phyloP scores from a whole-genome alignment of 2,329 filamentous ascomycete species.

The Pleoardoris graminearum region DNA sequence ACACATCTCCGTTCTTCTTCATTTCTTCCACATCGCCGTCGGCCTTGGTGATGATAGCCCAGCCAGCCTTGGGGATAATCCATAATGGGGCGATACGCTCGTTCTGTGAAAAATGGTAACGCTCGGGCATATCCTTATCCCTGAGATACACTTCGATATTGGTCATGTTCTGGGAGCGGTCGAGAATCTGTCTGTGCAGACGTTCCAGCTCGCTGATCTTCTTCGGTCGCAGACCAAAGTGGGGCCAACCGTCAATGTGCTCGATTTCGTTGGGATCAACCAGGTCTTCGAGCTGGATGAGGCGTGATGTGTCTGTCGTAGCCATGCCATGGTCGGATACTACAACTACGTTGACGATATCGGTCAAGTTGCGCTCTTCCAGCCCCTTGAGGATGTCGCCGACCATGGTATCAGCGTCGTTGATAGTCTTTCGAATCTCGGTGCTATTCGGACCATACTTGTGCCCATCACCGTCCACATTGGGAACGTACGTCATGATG shows the following conservation, averaged over 20 bases:
- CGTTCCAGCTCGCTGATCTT: constrained; percentile 65
- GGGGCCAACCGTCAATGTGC: constrained; percentile 90
- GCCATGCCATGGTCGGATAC: constrained; percentile 99
- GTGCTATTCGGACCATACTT: constrained; percentile 92
- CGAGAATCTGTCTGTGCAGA: constrained; percentile 63
- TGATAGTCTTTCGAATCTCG: constrained; percentile 78
- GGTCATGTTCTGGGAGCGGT: constrained; percentile 63
- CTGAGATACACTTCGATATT: constrained; percentile 86
- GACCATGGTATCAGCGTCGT: constrained; percentile 80
- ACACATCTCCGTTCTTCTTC: constrained; percentile 65
- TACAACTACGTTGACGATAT: constrained; percentile 91
- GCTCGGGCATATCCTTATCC: constrained; percentile 84
- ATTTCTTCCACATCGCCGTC: constrained; percentile 77
- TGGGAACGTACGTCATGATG: constrained; percentile 91
- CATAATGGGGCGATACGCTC: constrained; percentile 90
- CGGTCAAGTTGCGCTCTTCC: constrained; percentile 77
- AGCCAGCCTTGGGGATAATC: constrained; percentile 90
- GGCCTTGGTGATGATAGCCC: constrained; percentile 80
- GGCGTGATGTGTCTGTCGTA: constrained; percentile 76
- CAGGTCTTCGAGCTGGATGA: constrained; percentile 89
- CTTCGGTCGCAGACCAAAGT: constrained; percentile 85
- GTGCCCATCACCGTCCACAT: constrained; percentile 87
- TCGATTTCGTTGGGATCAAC: constrained; percentile 77
- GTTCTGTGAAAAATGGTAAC: constrained; percentile 90
- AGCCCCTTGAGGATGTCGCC: constrained; percentile 75